Evolutionary conservation across 2,329 filamentous ascomycete genomes (phyloP).

Genomic region (Fusarium oxysporum): DNA sequence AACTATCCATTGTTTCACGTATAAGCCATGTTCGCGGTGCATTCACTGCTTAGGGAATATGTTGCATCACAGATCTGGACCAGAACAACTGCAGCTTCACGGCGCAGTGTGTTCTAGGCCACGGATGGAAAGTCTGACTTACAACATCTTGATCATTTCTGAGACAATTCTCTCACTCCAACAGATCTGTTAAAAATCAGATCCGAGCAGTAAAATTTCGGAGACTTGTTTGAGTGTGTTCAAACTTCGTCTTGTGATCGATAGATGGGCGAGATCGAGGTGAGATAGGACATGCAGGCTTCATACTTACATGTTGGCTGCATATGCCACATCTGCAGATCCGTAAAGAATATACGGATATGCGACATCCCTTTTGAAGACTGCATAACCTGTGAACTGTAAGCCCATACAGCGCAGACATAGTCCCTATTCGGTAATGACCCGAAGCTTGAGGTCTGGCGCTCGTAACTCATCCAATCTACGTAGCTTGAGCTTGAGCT

Average conservation of each 20-base stretch:
- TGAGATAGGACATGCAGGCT: neutral
- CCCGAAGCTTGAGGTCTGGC: neutral
- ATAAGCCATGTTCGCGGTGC: neutral
- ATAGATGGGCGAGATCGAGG: neutral
- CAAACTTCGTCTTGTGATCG: neutral
- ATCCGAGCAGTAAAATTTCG: too few species aligned
- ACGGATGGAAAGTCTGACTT: neutral
- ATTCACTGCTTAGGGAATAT: neutral
- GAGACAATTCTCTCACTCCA: neutral
- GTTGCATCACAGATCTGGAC: neutral
- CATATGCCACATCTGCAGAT: neutral
- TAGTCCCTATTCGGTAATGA: neutral
- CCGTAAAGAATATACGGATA: neutral
- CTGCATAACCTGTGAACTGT: neutral
- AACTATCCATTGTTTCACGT: neutral
- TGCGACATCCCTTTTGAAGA: neutral
- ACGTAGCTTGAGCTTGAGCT: accelerated
- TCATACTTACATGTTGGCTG: neutral
- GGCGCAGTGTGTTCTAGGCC: neutral
- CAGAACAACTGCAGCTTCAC: neutral
- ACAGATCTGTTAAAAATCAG: accelerated
- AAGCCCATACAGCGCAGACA: neutral
- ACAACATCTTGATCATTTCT: neutral
- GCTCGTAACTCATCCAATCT: neutral
- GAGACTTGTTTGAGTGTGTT: neutral